phyloP scores from a whole-genome alignment of 2,329 filamentous ascomycete genomes.

The Colletotrichum cuscutae region DNA sequence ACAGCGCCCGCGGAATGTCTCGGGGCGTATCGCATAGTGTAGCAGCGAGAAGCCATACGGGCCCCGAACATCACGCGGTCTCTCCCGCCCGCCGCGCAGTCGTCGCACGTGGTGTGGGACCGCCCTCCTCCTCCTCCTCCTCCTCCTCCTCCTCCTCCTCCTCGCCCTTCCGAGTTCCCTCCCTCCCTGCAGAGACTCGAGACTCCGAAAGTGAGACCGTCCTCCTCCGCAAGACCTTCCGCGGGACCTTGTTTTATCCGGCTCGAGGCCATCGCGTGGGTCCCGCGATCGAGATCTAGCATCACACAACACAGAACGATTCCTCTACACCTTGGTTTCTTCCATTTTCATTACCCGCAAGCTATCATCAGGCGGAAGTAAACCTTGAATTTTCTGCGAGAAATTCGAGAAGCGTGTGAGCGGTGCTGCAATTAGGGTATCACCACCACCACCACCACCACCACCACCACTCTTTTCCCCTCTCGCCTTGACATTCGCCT shows the following conservation, averaged over 20 bases:
- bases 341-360: too few relatives aligned
- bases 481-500: background rate
- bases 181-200: too few relatives aligned
- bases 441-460: background rate
- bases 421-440: too few relatives aligned
- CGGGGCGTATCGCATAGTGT: background rate
- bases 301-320: background rate
- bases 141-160: background rate
- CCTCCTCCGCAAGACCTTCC: background rate
- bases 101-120: constrained; percentile 2
- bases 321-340: too few relatives aligned
- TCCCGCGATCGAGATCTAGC: constrained; percentile 22
- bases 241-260: background rate
- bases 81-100: background rate
- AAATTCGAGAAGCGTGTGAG: background rate
- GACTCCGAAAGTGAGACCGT: too few relatives aligned
- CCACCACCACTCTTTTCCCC: background rate
- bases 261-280: constrained; percentile 16
- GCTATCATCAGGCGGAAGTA: too few relatives aligned
- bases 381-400: too few relatives aligned
- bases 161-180: background rate
- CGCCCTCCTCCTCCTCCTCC: background rate
- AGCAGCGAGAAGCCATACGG: background rate
- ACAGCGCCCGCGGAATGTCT: constrained; percentile 1
- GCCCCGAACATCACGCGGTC: constrained; percentile 13